These are phyloP conservation scores for Breviolum minutum DNA, from an alignment of 73 alveolate species.

Conservation along the genomic window DNA sequence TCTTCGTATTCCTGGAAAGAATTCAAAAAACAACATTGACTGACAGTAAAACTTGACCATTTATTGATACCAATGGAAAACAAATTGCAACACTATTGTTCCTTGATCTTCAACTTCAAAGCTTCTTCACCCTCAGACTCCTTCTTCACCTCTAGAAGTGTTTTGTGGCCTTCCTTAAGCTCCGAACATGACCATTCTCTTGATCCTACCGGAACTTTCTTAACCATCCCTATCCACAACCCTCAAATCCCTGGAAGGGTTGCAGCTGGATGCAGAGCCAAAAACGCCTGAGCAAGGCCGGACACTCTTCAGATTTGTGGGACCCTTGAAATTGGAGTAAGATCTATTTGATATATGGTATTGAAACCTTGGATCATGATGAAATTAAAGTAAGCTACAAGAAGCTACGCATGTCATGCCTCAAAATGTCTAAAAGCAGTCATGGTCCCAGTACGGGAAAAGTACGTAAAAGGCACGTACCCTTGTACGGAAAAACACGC, in stretches of 20 bases:
- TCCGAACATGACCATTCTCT: not conserved
- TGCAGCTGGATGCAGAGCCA: not conserved
- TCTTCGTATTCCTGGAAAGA: not conserved
- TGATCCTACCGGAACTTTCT: not conserved
- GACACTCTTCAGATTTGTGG: too few relatives aligned
- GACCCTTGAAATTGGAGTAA: not conserved
- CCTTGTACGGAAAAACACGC: not conserved
- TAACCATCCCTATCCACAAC: not conserved
- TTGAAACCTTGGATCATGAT: not conserved
- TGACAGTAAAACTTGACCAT: not conserved
- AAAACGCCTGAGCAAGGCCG: not conserved
- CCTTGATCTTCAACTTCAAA: not conserved
- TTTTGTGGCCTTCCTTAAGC: not conserved
- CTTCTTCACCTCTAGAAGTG: not conserved
- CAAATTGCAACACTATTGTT: not conserved
- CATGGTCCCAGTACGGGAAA: not conserved
- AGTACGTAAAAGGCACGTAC: conserved; percentile 9
- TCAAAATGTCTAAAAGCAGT: not conserved
- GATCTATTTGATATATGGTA: not conserved
- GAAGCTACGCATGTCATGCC: not conserved
- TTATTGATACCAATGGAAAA: not conserved
- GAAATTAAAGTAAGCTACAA: not conserved
- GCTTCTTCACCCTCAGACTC: not conserved
- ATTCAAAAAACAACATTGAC: not conserved
- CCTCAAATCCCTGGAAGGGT: not conserved